These are phyloP conservation scores for Rhizoctonia solani DNA, from an alignment of 1,284 basidiomycete species.

Conservation along the genomic window DNA sequence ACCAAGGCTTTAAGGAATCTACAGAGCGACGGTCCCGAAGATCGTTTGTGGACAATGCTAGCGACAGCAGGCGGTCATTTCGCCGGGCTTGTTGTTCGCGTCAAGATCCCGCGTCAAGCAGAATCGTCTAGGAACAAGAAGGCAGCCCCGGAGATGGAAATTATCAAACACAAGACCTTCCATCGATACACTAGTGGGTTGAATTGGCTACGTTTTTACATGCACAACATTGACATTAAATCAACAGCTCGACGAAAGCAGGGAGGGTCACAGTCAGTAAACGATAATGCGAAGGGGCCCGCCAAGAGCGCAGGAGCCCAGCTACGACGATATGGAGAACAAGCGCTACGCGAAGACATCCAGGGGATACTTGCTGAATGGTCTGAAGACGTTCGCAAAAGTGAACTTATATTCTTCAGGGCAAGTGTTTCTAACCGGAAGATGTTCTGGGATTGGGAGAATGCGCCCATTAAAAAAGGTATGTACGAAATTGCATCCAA, in stretches of 20 bases:
- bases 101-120: slow-evolving; percentile 58
- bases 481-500: slow-evolving; percentile 11
- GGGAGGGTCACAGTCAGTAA: slow-evolving; percentile 90
- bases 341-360: slow-evolving; percentile 90
- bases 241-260: slow-evolving; percentile 90
- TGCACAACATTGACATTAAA: not conserved
- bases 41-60: slow-evolving; percentile 88
- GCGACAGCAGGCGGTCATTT: slow-evolving; percentile 99
- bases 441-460: slow-evolving; percentile 88
- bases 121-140: slow-evolving; percentile 56
- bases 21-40: slow-evolving; percentile 63
- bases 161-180: slow-evolving; percentile 93
- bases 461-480: slow-evolving; percentile 61
- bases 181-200: slow-evolving; percentile 93
- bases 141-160: slow-evolving; percentile 70
- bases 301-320: slow-evolving; percentile 95
- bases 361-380: slow-evolving; percentile 78
- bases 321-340: slow-evolving; percentile 94
- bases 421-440: slow-evolving; percentile 83
- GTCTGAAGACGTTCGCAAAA: slow-evolving; percentile 78
- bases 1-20: slow-evolving; percentile 59
- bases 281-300: slow-evolving; percentile 90
- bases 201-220: not conserved
- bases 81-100: slow-evolving; percentile 85
- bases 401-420: slow-evolving; percentile 87